Conservation (phyloP, 1,284 basidiomycete genomes). For the Mrakiaceae sp. region DNA sequence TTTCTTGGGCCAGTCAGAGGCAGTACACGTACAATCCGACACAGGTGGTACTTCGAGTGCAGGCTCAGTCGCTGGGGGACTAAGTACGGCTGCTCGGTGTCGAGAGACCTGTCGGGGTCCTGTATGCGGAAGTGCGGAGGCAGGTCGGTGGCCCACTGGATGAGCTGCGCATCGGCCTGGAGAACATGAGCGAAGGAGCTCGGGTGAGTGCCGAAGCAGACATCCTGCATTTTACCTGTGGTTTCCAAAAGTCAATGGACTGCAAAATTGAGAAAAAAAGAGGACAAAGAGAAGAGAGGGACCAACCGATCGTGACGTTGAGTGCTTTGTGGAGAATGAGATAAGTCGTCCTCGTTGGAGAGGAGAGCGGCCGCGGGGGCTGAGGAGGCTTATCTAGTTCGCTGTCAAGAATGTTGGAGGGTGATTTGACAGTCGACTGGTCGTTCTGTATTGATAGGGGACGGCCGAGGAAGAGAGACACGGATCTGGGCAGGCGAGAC, state of each 20-base stretch:
- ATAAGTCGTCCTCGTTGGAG: constrained; percentile 25
- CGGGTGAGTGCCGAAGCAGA: constrained; percentile 24
- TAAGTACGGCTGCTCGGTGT: constrained; percentile 22
- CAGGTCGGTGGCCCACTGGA: constrained; percentile 20
- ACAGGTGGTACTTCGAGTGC: constrained; percentile 15
- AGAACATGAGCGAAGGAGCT: constrained; percentile 23
- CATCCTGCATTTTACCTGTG: constrained; percentile 16
- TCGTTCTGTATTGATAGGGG: constrained; percentile 26
- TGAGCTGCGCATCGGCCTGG: constrained; percentile 22
- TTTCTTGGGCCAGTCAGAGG: constrained; percentile 16
- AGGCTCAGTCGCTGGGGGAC: constrained; percentile 24
- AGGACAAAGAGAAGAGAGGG: not conserved
- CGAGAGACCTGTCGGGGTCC: constrained; percentile 20
- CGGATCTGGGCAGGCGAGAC: constrained; percentile 18
- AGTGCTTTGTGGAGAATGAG: constrained; percentile 26
- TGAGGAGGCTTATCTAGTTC: constrained; percentile 18
- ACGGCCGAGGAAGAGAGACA: constrained; percentile 27
- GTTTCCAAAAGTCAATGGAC: not conserved
- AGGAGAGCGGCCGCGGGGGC: constrained; percentile 18
- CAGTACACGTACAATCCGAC: not conserved
- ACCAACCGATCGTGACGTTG: constrained; percentile 22
- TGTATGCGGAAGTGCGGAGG: constrained; percentile 24
- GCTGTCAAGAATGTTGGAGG: constrained; percentile 23
- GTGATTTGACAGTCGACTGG: constrained; percentile 21
- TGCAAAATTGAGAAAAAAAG: not conserved